phyloP scores from a whole-genome alignment of 768 basidiomycete genomes.

The Boletus subcaerulescens region DNA sequence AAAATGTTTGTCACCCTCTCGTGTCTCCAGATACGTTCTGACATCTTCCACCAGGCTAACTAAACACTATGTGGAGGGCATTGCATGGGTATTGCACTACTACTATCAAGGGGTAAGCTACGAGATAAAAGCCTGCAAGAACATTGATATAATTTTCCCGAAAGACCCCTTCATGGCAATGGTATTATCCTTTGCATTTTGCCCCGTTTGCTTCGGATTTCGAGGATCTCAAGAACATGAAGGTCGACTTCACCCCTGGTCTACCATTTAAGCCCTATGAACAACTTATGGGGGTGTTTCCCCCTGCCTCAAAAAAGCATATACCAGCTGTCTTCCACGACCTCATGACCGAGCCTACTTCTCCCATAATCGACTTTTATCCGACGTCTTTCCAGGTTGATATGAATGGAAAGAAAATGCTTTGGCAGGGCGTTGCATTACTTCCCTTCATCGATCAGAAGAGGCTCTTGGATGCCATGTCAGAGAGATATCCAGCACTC shows the following conservation, averaged over 20 bases:
- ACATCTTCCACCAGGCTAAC: constrained; percentile 54
- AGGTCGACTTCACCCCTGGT: constrained; percentile 76
- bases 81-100: constrained; percentile 94
- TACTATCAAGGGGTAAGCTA: constrained; percentile 93
- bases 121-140: background rate
- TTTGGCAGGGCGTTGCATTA: constrained; percentile 97
- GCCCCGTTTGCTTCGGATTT: constrained; percentile 98
- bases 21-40: constrained; percentile 2
- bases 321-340: constrained; percentile 83
- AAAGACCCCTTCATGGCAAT: constrained; percentile 93
- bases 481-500: constrained; percentile 56
- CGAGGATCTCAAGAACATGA: constrained; percentile 69
- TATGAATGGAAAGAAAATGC: constrained; percentile 99
- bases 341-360: constrained; percentile 83
- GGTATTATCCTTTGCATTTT: constrained; percentile 99
- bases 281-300: constrained; percentile 98
- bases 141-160: constrained; percentile 18
- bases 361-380: constrained; percentile 96
- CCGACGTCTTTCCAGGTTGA: constrained; percentile 90
- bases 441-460: constrained; percentile 92
- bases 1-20: constrained; percentile 53
- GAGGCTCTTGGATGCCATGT: constrained; percentile 84
- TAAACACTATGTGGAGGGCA: constrained; percentile 84
- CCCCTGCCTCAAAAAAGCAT: constrained; percentile 80
- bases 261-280: constrained; percentile 96